Conservation (phyloP, 1,284 basidiomycete species). For the Irpex sp. region DNA sequence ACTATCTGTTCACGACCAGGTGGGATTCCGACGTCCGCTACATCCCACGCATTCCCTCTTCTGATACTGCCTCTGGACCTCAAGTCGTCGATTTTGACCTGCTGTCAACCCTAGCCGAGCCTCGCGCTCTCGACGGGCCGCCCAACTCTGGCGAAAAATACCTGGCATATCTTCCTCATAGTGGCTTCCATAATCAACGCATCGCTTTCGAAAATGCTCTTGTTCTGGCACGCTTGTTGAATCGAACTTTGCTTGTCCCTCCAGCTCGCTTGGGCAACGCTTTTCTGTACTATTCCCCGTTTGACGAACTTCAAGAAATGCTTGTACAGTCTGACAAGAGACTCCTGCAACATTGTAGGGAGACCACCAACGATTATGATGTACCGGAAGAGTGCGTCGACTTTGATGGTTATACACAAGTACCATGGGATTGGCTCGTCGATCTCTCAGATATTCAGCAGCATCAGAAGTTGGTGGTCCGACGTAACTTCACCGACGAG, state of each 20-base stretch:
- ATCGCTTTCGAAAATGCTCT: conserved; percentile 82
- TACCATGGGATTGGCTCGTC: conserved; percentile 71
- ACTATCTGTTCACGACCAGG: conserved; percentile 63
- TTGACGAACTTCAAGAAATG: conserved; percentile 48
- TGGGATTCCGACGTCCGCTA: conserved; percentile 30
- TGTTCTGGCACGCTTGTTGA: conserved; percentile 60
- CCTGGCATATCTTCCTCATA: conserved; percentile 70
- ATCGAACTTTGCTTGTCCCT: conserved; percentile 74
- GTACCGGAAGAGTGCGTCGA: conserved; percentile 53
- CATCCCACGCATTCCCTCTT: background rate
- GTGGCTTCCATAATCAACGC: conserved; percentile 81
- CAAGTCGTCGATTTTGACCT: conserved; percentile 8
- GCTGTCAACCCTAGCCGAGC: background rate
- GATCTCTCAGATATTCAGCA: conserved; percentile 38
- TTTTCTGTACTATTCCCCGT: conserved; percentile 61
- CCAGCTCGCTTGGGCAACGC: conserved; percentile 62
- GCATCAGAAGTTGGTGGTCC: conserved; percentile 39
- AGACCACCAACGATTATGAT: conserved; percentile 21
- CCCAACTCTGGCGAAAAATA: conserved; percentile 32
- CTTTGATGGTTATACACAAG: conserved; percentile 53
- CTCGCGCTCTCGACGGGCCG: background rate
- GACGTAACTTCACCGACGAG: conserved; percentile 43
- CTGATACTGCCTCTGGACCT: background rate
- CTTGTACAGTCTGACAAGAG: conserved; percentile 49
- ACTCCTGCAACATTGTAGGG: conserved; percentile 49